A percentile compares a stretch with the other conserved stretches of the same genome.
These are phyloP conservation scores for Centrapalus pauciflorus DNA, from an alignment of 129 eudicot genomes.

Conservation along the genomic window DNA sequence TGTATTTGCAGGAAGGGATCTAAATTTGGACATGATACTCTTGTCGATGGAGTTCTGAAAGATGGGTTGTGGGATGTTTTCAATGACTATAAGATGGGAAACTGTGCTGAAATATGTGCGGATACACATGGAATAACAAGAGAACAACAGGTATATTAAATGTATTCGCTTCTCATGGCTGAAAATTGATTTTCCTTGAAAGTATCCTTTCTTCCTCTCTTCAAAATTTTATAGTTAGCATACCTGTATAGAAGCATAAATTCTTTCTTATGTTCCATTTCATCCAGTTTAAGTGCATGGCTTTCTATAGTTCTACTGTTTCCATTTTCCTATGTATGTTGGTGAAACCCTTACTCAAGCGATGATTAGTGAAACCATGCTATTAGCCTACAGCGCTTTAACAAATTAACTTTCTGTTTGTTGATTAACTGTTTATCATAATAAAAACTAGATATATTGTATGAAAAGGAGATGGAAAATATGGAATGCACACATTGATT, in stretches of 20 bases:
- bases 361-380: neutral
- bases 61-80: conserved; percentile 96
- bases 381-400: neutral
- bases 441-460: neutral
- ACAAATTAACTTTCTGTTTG: neutral
- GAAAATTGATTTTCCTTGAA: neutral
- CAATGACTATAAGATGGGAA: conserved; percentile 82
- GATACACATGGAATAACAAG: conserved; percentile 74
- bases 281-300: neutral
- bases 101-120: conserved; percentile 90
- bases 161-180: conserved; percentile 3
- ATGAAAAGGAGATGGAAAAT: neutral
- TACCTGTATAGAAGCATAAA: neutral
- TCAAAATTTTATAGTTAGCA: neutral
- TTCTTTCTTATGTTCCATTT: neutral
- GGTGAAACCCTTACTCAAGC: neutral
- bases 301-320: neutral
- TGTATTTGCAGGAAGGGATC: conserved; percentile 75
- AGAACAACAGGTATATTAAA: conserved; percentile 70
- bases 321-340: neutral
- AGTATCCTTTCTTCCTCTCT: neutral
- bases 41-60: conserved; percentile 91
- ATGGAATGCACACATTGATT: neutral
- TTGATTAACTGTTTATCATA: neutral
- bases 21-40: conserved; percentile 87